A percentile compares a stretch with the other conserved stretches of the same genome.
These are phyloP conservation scores for Lasiosphaeria ovina DNA, from an alignment of 495 filamentous ascomycete genomes.

Conservation along the genomic window DNA sequence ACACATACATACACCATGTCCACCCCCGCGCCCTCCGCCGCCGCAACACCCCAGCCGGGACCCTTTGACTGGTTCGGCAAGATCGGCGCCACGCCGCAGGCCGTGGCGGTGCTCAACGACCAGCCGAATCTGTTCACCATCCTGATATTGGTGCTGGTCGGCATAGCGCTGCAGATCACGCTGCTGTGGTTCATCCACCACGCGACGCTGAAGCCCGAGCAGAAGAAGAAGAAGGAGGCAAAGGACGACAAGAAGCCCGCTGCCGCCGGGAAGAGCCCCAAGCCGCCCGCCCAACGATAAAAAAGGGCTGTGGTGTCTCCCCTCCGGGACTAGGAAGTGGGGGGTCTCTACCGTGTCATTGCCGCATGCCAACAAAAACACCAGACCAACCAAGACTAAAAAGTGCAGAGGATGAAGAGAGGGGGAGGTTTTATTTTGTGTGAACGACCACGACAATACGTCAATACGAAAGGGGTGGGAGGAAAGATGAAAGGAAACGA, in stretches of 20 bases:
- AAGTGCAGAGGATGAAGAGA: no score
- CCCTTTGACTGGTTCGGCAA: conserved; percentile 49
- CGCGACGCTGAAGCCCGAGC: conserved; percentile 51
- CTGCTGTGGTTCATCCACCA: conserved; percentile 52
- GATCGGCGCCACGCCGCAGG: conserved; percentile 48
- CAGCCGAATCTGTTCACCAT: conserved; percentile 52
- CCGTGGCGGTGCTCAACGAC: conserved; percentile 52
- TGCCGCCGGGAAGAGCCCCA: background rate
- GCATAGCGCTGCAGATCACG: conserved; percentile 38
- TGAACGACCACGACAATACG: no score
- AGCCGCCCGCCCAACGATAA: background rate
- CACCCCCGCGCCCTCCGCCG: background rate
- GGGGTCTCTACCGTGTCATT: no score
- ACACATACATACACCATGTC: background rate
- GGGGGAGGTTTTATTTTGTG: no score
- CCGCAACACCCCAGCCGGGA: conserved; percentile 29
- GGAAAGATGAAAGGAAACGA: no score
- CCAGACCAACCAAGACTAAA: no score
- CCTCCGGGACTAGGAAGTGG: background rate
- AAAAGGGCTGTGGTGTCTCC: background rate
- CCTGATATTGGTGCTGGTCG: conserved; percentile 46
- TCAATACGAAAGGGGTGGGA: no score
- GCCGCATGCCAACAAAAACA: no score
- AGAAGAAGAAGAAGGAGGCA: conserved; percentile 47
- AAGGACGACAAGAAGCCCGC: conserved; percentile 21